Evolutionary conservation across 768 basidiomycete genomes (phyloP).

Genomic region (Gautieria morchelliformis): DNA sequence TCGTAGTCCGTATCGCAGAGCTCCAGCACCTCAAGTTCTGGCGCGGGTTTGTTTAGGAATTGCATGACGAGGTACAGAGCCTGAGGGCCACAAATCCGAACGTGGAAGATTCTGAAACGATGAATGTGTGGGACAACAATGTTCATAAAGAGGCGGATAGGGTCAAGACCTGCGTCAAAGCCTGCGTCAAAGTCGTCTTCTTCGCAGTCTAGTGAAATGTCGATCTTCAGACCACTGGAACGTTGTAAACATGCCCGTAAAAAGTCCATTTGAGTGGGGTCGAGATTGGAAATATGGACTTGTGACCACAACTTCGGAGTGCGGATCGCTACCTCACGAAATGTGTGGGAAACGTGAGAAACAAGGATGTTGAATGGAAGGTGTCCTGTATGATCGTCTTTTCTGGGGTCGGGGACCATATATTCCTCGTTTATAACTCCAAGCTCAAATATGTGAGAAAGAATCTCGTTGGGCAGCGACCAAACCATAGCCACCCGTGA

Average conservation of each 20-base stretch:
- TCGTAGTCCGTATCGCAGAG: slow-evolving; percentile 3
- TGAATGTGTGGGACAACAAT: not conserved
- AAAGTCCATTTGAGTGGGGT: not conserved
- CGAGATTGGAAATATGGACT: slow-evolving; percentile 24
- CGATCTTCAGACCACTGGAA: not conserved
- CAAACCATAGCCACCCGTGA: slow-evolving; percentile 2
- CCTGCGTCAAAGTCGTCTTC: not conserved
- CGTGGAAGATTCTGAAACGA: slow-evolving; percentile 1
- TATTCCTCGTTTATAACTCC: slow-evolving; percentile 29
- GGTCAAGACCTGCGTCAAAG: not conserved
- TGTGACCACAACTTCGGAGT: slow-evolving; percentile 48
- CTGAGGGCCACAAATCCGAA: not conserved
- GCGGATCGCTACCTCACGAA: slow-evolving; percentile 44
- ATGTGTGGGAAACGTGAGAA: slow-evolving; percentile 49
- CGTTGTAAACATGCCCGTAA: slow-evolving; percentile 1
- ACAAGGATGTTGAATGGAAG: slow-evolving; percentile 38
- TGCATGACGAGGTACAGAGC: not conserved
- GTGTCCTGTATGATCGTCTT: not conserved
- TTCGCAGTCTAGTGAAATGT: not conserved
- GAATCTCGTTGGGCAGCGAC: slow-evolving; percentile 43
- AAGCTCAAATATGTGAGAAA: slow-evolving; percentile 48
- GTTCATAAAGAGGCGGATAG: not conserved
- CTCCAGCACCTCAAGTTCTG: not conserved
- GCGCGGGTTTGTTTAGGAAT: not conserved
- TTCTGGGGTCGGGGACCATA: slow-evolving; percentile 29